These are phyloP conservation scores for Paraconiothyrium sp. DNA, from an alignment of 2,329 filamentous ascomycete genomes.

Conservation along the genomic window DNA sequence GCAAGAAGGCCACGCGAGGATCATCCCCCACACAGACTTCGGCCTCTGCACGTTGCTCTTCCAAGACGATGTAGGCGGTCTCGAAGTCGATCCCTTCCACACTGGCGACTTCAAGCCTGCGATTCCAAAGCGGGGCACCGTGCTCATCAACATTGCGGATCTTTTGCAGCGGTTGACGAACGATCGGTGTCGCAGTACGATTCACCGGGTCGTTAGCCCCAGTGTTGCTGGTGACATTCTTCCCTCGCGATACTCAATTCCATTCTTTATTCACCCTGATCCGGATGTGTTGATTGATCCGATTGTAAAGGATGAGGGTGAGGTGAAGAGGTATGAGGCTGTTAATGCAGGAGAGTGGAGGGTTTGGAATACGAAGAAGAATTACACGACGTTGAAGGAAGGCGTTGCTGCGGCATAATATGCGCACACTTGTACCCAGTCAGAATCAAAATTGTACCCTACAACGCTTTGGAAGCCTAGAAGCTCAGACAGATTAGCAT, in stretches of 20 bases:
- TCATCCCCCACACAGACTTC: slow-evolving; percentile 45
- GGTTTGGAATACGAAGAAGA: slow-evolving; percentile 43
- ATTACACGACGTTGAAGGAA: slow-evolving; percentile 28
- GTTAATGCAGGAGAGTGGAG: slow-evolving; percentile 49
- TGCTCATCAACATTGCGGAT: slow-evolving; percentile 40
- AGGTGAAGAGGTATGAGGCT: slow-evolving; percentile 50
- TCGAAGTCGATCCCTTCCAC: slow-evolving; percentile 47
- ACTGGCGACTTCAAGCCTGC: slow-evolving; percentile 37
- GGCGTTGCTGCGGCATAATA: slow-evolving; percentile 8
- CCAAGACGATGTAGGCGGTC: slow-evolving; percentile 49
- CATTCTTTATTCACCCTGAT: slow-evolving; percentile 52
- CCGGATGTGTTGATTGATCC: slow-evolving; percentile 47
- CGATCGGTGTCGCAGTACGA: slow-evolving; percentile 46
- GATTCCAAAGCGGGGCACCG: slow-evolving; percentile 32
- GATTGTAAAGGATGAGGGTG: slow-evolving; percentile 41
- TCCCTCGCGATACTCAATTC: slow-evolving; percentile 49
- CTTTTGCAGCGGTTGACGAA: slow-evolving; percentile 36
- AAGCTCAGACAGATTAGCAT: no score
- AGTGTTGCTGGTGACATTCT: slow-evolving; percentile 35
- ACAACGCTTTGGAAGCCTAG: no score
- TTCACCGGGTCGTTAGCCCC: slow-evolving; percentile 50
- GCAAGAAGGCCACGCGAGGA: slow-evolving; percentile 35
- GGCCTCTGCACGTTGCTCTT: slow-evolving; percentile 51
- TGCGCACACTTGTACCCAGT: background rate
- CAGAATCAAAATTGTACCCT: no score